phyloP scores from a whole-genome alignment of 805 yeast genomes.

The Groenewaldozyma salmanticensis region DNA sequence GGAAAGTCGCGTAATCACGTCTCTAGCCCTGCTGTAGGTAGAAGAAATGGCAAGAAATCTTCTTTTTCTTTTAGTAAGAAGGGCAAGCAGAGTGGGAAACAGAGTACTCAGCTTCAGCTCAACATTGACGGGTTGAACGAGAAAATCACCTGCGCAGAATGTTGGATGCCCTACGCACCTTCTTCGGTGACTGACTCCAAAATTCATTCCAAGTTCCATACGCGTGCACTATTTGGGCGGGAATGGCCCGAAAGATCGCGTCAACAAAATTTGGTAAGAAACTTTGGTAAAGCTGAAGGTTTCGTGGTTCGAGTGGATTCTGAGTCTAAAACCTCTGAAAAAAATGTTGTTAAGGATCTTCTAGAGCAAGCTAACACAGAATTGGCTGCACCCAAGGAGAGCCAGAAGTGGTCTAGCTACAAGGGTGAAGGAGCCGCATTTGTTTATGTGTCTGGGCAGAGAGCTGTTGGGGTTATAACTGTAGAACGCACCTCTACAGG shows the following conservation, averaged over 20 bases:
- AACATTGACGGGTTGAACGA: conserved; percentile 9
- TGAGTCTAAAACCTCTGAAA: conserved; percentile 15
- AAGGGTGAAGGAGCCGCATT: conserved; percentile 29
- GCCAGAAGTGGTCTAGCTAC: conserved; percentile 12
- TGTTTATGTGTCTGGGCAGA: conserved; percentile 26
- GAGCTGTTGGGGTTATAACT: conserved; percentile 16
- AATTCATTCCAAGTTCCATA: conserved; percentile 41
- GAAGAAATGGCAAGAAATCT: too few relatives aligned
- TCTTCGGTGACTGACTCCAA: conserved; percentile 32
- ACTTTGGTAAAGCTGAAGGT: conserved; percentile 2
- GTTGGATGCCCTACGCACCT: conserved; percentile 45
- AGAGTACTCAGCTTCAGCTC: neutral
- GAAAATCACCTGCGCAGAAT: conserved; percentile 34
- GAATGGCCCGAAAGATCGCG: conserved; percentile 26
- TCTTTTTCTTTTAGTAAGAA: too few relatives aligned
- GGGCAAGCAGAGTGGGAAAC: too few relatives aligned
- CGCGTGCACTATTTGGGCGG: conserved; percentile 34
- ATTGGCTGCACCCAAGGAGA: conserved; percentile 38
- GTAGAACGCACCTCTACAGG: conserved; percentile 18
- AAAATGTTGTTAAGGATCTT: conserved; percentile 24
- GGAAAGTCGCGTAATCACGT: too few relatives aligned
- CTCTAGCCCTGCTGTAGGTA: too few relatives aligned
- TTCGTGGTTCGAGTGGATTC: conserved; percentile 23
- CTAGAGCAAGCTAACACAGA: conserved; percentile 41
- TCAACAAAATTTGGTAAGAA: conserved; percentile 8